phyloP scores from a whole-genome alignment of 495 filamentous ascomycete species.

The Tuber brumale region DNA sequence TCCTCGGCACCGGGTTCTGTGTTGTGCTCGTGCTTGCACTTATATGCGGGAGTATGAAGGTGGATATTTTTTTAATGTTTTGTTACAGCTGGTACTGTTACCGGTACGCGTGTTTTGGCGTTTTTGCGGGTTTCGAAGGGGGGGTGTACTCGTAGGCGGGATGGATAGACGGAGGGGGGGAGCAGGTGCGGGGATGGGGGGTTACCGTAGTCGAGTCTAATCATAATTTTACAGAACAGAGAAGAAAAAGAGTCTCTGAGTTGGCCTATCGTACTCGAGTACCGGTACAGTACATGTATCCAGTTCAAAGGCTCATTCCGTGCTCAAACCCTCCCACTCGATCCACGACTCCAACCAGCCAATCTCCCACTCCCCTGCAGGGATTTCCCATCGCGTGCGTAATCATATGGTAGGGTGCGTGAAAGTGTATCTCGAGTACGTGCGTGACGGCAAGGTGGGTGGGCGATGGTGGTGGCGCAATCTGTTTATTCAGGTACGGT shows the following conservation, averaged over 20 bases:
- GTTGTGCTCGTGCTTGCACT: background rate
- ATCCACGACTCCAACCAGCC: slow-evolving; percentile 1
- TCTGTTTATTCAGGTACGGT: background rate
- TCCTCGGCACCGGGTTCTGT: background rate
- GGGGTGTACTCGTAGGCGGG: background rate
- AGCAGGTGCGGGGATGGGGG: background rate
- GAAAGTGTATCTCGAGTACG: background rate
- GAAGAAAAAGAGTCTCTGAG: background rate
- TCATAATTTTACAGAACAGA: background rate
- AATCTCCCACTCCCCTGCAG: background rate
- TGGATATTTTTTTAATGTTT: background rate
- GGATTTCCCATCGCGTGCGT: background rate
- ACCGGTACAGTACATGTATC: background rate
- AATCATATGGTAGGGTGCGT: background rate
- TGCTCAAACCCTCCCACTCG: background rate
- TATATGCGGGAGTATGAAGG: background rate
- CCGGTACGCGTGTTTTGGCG: background rate
- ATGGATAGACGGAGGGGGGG: background rate
- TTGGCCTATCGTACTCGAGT: background rate
- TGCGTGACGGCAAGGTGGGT: background rate
- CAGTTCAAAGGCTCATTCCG: background rate
- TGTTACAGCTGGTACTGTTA: background rate
- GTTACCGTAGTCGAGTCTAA: background rate
- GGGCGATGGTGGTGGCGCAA: background rate
- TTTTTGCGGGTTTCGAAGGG: background rate